Percentiles rank a stretch among this genome's conserved stretches.
phyloP scores from a whole-genome alignment of 2,329 filamentous ascomycete species.

The Pseudogymnoascus sp. region DNA sequence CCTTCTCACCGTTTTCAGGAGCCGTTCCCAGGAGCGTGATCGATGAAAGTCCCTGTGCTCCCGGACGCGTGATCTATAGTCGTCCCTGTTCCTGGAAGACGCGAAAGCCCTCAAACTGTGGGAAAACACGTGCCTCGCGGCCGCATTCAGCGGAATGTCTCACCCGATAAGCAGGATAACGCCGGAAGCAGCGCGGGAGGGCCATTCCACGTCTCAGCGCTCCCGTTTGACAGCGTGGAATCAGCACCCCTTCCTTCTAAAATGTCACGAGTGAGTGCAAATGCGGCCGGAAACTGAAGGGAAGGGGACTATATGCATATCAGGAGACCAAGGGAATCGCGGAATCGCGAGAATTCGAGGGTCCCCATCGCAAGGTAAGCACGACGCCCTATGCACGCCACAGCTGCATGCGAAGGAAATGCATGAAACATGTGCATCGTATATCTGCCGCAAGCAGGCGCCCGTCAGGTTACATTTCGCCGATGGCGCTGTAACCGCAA shows the following conservation, averaged over 20 bases:
- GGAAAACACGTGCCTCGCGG: not conserved
- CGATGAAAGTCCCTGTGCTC: not conserved
- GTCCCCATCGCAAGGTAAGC: not conserved
- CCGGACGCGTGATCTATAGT: not conserved
- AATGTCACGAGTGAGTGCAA: not conserved
- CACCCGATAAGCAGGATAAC: constrained; percentile 6
- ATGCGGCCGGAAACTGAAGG: not conserved
- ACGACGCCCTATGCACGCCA: not conserved
- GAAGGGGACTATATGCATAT: not conserved
- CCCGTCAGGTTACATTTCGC: not conserved
- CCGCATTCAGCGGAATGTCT: not conserved
- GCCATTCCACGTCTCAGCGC: constrained; percentile 1
- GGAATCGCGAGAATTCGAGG: not conserved
- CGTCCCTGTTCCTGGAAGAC: not conserved
- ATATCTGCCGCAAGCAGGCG: constrained; percentile 5
- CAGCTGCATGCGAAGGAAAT: constrained; percentile 6
- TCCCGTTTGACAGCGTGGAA: not conserved
- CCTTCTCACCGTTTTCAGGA: not conserved
- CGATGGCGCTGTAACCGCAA: not conserved
- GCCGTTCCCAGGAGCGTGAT: not conserved
- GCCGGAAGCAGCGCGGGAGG: constrained; percentile 5
- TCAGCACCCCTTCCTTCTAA: not conserved
- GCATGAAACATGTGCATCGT: constrained; percentile 7
- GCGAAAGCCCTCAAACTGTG: not conserved
- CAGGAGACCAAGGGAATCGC: not conserved